Conservation (phyloP, 768 basidiomycete genomes). For the Trametes sanguinea region DNA sequence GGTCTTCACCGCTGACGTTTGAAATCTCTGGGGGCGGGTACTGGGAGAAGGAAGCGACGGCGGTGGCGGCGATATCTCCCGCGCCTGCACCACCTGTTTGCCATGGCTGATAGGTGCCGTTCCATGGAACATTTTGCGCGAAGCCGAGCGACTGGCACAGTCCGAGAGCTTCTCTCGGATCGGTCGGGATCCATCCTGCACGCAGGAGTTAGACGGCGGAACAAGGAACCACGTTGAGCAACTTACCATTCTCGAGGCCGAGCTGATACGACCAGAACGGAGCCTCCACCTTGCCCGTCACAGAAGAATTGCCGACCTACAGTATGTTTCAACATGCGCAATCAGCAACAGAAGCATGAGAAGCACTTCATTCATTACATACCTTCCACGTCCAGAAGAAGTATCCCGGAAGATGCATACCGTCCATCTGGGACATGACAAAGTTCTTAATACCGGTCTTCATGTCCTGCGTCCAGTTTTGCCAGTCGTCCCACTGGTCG, state of each 20-base stretch:
- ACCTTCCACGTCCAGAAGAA: conserved; percentile 86
- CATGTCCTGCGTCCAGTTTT: conserved; percentile 51
- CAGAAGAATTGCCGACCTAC: conserved; percentile 55
- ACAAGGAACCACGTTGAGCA: neutral
- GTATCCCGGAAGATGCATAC: conserved; percentile 54
- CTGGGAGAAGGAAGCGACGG: conserved; percentile 42
- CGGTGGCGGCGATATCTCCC: conserved; percentile 47
- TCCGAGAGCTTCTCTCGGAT: conserved; percentile 70
- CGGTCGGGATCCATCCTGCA: conserved; percentile 67
- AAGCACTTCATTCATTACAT: conserved; percentile 3
- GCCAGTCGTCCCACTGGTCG: conserved; percentile 49
- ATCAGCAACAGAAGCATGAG: neutral
- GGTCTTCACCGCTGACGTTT: conserved; percentile 42
- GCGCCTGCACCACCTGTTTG: conserved; percentile 69
- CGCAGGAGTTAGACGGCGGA: neutral
- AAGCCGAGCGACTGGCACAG: conserved; percentile 59
- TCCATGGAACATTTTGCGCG: conserved; percentile 41
- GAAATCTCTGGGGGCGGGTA: conserved; percentile 60
- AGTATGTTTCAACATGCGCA: conserved; percentile 17
- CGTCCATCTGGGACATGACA: conserved; percentile 63
- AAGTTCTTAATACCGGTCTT: conserved; percentile 56
- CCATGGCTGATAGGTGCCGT: conserved; percentile 60
- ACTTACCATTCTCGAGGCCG: conserved; percentile 57
- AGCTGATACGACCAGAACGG: conserved; percentile 75
- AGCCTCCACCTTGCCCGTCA: conserved; percentile 47